Conservation (phyloP, 2,329 filamentous ascomycete species). For the Aspergillus vadensis region DNA sequence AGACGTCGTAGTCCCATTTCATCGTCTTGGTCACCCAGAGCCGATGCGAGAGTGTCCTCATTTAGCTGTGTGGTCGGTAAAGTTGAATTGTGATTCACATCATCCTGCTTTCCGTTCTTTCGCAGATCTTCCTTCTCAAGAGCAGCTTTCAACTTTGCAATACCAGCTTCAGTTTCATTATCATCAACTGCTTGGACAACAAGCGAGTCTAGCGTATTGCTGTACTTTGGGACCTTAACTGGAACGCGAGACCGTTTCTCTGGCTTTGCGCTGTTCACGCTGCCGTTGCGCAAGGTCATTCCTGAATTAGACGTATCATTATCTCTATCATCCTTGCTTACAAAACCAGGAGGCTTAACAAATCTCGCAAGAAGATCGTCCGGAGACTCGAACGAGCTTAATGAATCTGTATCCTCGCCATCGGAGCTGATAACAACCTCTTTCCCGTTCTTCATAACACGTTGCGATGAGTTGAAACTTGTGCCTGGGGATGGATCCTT, state of each 20-base stretch:
- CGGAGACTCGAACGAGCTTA: conserved; percentile 57
- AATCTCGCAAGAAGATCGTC: conserved; percentile 51
- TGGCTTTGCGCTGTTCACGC: conserved; percentile 22
- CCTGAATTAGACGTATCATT: conserved; percentile 9
- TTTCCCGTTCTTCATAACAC: conserved; percentile 59
- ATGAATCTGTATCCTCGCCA: conserved; percentile 66
- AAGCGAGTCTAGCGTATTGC: conserved; percentile 65
- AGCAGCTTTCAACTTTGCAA: conserved; percentile 41
- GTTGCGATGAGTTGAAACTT: conserved; percentile 45
- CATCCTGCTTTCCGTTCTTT: conserved; percentile 3
- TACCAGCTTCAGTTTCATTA: conserved; percentile 59
- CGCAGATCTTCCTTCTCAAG: conserved; percentile 20
- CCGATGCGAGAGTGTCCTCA: conserved; percentile 46
- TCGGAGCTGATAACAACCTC: conserved; percentile 67
- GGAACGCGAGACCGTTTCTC: conserved; percentile 12
- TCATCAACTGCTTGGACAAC: conserved; percentile 62
- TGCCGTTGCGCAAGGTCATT: conserved; percentile 19
- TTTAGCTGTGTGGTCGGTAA: conserved; percentile 28
- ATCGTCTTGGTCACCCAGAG: conserved; percentile 49
- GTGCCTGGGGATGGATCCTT: conserved; percentile 23
- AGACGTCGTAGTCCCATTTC: conserved; percentile 51
- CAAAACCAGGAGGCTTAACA: conserved; percentile 14
- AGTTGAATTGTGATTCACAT: not conserved
- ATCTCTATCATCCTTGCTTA: conserved; percentile 15
- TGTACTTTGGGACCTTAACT: conserved; percentile 52